Percentiles rank a stretch among this genome's conserved stretches.
phyloP scores from a whole-genome alignment of 208 protist genomes.

The Trypanosoma congolense region DNA sequence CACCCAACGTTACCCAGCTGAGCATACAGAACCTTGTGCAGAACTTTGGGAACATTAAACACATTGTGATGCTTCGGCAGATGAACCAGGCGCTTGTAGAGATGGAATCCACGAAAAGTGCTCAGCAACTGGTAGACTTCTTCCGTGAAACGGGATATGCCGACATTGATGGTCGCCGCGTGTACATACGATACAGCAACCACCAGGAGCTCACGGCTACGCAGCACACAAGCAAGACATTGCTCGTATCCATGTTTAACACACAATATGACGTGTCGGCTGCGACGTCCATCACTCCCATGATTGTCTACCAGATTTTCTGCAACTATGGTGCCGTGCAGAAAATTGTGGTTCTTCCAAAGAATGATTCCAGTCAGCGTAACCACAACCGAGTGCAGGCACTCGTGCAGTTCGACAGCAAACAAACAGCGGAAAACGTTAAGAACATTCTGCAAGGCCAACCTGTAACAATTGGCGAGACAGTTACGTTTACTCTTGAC shows the following conservation, averaged over 20 bases:
- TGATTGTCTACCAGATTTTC: conserved; percentile 91
- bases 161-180: conserved; percentile 86
- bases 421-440: conserved; percentile 73
- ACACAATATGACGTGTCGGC: conserved; percentile 87
- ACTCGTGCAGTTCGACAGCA: conserved; percentile 85
- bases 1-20: conserved; percentile 86
- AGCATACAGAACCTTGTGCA: conserved; percentile 82
- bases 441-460: conserved; percentile 90
- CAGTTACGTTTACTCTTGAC: conserved; percentile 86
- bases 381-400: conserved; percentile 90
- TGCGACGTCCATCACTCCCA: conserved; percentile 77
- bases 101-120: conserved; percentile 85
- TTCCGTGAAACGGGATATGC: conserved; percentile 82
- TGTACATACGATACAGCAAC: conserved; percentile 90
- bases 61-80: conserved; percentile 91
- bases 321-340: conserved; percentile 80
- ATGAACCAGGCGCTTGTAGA: conserved; percentile 92
- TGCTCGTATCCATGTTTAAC: conserved; percentile 92
- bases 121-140: conserved; percentile 87
- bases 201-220: conserved; percentile 87
- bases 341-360: conserved; percentile 88
- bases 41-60: conserved; percentile 87
- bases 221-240: conserved; percentile 78
- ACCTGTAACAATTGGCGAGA: conserved; percentile 84
- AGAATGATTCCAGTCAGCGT: conserved; percentile 85